These are phyloP conservation scores for Zalaria obscura DNA, from an alignment of 2,329 filamentous ascomycete genomes.

Conservation along the genomic window DNA sequence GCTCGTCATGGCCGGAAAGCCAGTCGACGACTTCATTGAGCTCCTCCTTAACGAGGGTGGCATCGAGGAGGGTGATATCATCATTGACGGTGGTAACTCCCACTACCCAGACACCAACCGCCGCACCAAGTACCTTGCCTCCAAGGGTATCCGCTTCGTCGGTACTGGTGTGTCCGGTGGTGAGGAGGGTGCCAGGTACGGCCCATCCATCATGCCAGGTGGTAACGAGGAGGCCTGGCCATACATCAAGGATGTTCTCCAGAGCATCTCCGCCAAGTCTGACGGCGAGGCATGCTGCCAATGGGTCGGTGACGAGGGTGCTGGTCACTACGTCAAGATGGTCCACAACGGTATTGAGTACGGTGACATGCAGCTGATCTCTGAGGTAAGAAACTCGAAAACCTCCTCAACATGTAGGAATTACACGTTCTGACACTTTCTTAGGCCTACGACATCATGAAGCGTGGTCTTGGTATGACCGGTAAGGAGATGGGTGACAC, in stretches of 20 bases:
- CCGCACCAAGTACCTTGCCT: slow-evolving; percentile 72
- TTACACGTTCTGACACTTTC: slow-evolving; percentile 7
- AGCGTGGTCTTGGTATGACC: slow-evolving; percentile 80
- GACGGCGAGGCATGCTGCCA: slow-evolving; percentile 96
- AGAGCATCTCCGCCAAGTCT: slow-evolving; percentile 94
- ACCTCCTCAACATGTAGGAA: background rate
- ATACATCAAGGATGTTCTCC: slow-evolving; percentile 97
- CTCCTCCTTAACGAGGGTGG: slow-evolving; percentile 55
- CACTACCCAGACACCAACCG: slow-evolving; percentile 99
- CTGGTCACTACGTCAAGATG: slow-evolving; percentile 99
- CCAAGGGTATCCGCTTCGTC: slow-evolving; percentile 89
- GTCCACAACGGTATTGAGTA: slow-evolving; percentile 99
- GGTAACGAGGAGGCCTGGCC: slow-evolving; percentile 97
- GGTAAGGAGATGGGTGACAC: slow-evolving; percentile 94
- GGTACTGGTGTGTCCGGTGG: slow-evolving; percentile 96
- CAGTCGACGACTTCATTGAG: slow-evolving; percentile 98
- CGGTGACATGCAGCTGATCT: slow-evolving; percentile 99
- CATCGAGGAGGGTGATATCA: slow-evolving; percentile 81
- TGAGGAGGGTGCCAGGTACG: slow-evolving; percentile 97
- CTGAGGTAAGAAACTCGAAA: slow-evolving; percentile 53
- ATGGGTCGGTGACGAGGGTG: slow-evolving; percentile 98
- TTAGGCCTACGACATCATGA: slow-evolving; percentile 98
- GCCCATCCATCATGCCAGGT: slow-evolving; percentile 96
- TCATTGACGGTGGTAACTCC: slow-evolving; percentile 98
- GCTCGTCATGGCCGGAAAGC: slow-evolving; percentile 94